Evolutionary conservation across 352 stramenopile species (phyloP).

Genomic region (Pythium chondricola): DNA sequence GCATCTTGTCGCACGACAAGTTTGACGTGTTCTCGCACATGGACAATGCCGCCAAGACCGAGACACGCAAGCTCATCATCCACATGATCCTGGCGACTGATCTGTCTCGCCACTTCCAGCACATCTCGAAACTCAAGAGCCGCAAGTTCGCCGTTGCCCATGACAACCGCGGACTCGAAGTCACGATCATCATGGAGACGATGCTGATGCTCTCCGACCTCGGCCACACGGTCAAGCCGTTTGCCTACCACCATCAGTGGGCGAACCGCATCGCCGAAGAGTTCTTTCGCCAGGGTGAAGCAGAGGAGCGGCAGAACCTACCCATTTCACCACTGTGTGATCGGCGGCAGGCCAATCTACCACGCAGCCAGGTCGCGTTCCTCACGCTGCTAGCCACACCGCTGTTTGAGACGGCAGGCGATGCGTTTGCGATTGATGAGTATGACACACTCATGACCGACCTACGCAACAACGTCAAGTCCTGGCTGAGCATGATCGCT

Average conservation of each 20-base stretch:
- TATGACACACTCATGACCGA: constrained; percentile 45
- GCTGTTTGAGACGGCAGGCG: constrained; percentile 51
- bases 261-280: constrained; percentile 60
- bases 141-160: constrained; percentile 50
- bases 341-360: constrained; percentile 47
- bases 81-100: constrained; percentile 77
- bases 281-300: constrained; percentile 61
- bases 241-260: constrained; percentile 53
- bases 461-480: constrained; percentile 40
- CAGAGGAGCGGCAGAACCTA: constrained; percentile 44
- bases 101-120: constrained; percentile 61
- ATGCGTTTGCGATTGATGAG: constrained; percentile 56
- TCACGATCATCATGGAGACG: constrained; percentile 69
- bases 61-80: constrained; percentile 67
- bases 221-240: constrained; percentile 60
- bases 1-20: constrained; percentile 50
- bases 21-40: constrained; percentile 64
- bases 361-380: constrained; percentile 59
- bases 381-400: constrained; percentile 56
- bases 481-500: constrained; percentile 44
- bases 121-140: constrained; percentile 67
- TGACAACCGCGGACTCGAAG: constrained; percentile 38
- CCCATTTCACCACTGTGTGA: constrained; percentile 58
- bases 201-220: constrained; percentile 64
- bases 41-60: constrained; percentile 14